Conservation (phyloP, 441 rosid species). For the Iberis amara region DNA sequence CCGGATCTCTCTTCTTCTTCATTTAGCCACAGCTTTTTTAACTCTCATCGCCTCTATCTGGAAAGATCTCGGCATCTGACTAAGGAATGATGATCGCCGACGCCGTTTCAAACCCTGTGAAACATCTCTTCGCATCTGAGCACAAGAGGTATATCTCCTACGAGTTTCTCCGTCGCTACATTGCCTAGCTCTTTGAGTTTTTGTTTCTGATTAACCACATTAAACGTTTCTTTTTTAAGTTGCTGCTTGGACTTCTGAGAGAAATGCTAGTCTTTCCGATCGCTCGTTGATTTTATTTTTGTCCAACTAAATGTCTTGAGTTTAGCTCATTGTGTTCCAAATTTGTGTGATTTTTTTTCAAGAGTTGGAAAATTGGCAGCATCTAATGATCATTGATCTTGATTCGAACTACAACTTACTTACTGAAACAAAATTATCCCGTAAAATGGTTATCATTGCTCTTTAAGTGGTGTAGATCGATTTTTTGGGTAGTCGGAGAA, state of each 20-base stretch:
- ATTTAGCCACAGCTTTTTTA: slow-evolving; percentile 1
- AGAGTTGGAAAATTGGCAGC: not conserved
- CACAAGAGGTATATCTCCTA: slow-evolving; percentile 50
- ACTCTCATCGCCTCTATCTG: slow-evolving; percentile 11
- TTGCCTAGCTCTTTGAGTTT: slow-evolving; percentile 3
- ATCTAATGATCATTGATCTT: slow-evolving; percentile 1
- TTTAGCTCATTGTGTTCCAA: not conserved
- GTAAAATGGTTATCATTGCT: slow-evolving; percentile 9
- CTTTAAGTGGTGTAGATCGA: slow-evolving; percentile 21
- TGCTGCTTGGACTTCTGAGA: not conserved
- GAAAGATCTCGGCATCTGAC: slow-evolving; percentile 17
- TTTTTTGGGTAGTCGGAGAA: slow-evolving; percentile 22
- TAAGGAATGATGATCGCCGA: slow-evolving; percentile 39
- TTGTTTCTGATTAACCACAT: not conserved
- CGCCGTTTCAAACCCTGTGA: slow-evolving; percentile 31
- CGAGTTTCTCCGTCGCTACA: slow-evolving; percentile 4
- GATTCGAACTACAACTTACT: slow-evolving; percentile 2
- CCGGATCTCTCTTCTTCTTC: slow-evolving; percentile 22
- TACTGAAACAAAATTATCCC: not conserved
- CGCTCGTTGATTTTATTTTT: not conserved
- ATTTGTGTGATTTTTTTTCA: not conserved
- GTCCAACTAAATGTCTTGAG: too few species aligned
- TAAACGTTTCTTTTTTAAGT: too few species aligned
- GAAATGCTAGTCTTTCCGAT: not conserved
- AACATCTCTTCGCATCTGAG: slow-evolving; percentile 45